Evolutionary conservation across 1,284 basidiomycete species (phyloP).

Genomic region (Peniophora sp.): DNA sequence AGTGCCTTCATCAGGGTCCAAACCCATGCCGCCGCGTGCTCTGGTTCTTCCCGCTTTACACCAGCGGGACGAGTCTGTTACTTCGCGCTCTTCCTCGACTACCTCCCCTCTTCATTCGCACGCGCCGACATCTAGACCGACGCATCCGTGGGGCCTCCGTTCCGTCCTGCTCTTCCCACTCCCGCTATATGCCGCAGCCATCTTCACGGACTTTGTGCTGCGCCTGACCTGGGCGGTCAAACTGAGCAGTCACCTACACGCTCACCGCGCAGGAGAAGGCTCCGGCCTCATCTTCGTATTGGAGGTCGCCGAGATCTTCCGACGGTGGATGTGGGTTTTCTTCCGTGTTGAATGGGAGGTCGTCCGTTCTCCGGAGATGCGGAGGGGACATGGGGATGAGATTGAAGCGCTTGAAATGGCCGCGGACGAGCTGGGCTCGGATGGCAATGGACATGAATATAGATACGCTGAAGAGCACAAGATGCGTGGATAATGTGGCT

Average conservation of each 20-base stretch:
- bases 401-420: no score
- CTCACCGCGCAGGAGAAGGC: constrained; percentile 69
- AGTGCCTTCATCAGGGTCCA: constrained; percentile 19
- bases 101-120: constrained; percentile 12
- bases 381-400: no score
- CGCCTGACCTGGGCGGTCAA: constrained; percentile 95
- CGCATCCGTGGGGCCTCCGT: constrained; percentile 66
- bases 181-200: constrained; percentile 79
- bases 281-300: constrained; percentile 76
- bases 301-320: constrained; percentile 83
- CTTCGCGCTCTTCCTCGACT: constrained; percentile 7
- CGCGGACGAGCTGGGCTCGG: no score
- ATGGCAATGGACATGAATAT: no score
- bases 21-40: constrained; percentile 26
- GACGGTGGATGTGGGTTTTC: constrained; percentile 97
- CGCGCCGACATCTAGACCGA: constrained; percentile 11
- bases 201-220: constrained; percentile 82
- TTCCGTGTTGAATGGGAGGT: constrained; percentile 94
- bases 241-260: constrained; percentile 82
- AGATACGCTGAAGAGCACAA: no score
- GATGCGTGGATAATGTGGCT: no score
- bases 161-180: constrained; percentile 68
- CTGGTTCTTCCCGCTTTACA: constrained; percentile 41
- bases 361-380: constrained; percentile 5
- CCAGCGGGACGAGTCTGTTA: constrained; percentile 14